Conservation (phyloP, 805 yeast genomes). For the Candida stauntonica region DNA sequence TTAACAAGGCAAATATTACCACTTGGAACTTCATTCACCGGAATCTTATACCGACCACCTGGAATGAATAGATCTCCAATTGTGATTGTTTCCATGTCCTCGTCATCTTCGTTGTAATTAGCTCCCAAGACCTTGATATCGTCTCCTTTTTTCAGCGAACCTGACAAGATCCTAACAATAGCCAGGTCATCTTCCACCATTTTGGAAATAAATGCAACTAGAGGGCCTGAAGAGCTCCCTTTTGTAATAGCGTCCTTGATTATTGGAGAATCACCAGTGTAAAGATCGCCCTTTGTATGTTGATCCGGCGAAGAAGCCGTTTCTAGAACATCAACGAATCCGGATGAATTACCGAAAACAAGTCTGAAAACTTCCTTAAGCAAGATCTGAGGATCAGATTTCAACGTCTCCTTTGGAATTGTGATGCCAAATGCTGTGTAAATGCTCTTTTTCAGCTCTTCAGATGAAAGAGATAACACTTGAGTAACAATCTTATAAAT, state of each 20-base stretch:
- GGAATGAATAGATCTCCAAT: slow-evolving; percentile 40
- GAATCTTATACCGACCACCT: slow-evolving; percentile 66
- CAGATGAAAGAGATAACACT: slow-evolving; percentile 49
- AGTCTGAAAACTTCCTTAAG: slow-evolving; percentile 48
- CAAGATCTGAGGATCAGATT: slow-evolving; percentile 55
- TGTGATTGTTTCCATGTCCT: slow-evolving; percentile 40
- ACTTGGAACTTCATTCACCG: slow-evolving; percentile 46
- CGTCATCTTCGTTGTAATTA: slow-evolving; percentile 42
- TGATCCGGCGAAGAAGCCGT: slow-evolving; percentile 36
- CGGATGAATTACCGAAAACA: slow-evolving; percentile 48
- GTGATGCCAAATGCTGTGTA: slow-evolving; percentile 43
- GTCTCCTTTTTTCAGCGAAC: slow-evolving; percentile 46
- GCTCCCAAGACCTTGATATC: slow-evolving; percentile 55
- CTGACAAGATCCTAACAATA: slow-evolving; percentile 58
- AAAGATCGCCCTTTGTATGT: slow-evolving; percentile 24
- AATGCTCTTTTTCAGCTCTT: slow-evolving; percentile 40
- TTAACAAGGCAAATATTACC: slow-evolving; percentile 69
- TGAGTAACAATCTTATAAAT: slow-evolving; percentile 69
- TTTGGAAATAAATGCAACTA: slow-evolving; percentile 54
- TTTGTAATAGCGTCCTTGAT: slow-evolving; percentile 18
- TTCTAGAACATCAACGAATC: slow-evolving; percentile 50
- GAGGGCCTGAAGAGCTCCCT: slow-evolving; percentile 38
- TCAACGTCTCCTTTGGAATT: slow-evolving; percentile 36
- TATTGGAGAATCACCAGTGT: slow-evolving; percentile 29
- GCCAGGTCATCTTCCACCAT: slow-evolving; percentile 53